Conservation (phyloP, 2,329 filamentous ascomycete species). For the Curvularia verruculosa region DNA sequence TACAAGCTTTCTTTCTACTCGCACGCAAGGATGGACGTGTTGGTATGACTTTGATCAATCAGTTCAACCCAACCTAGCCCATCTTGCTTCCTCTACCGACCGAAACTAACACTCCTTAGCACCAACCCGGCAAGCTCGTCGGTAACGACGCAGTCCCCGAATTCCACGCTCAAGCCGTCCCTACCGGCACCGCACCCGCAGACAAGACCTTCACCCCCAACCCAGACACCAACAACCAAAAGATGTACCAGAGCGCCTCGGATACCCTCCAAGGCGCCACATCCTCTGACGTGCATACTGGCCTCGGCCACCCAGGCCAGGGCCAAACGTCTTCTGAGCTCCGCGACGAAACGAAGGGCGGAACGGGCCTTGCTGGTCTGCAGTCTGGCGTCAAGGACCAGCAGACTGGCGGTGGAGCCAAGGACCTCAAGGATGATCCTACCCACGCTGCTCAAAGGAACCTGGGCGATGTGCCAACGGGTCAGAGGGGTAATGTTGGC, state of each 20-base stretch:
- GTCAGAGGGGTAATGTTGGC: constrained; percentile 41
- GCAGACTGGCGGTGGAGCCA: constrained; percentile 15
- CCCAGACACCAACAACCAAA: constrained; percentile 52
- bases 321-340: constrained; percentile 58
- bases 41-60: background rate
- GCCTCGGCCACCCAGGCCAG: constrained; percentile 59
- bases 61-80: background rate
- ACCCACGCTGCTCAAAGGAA: constrained; percentile 48
- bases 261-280: constrained; percentile 59
- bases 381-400: constrained; percentile 29
- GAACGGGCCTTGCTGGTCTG: constrained; percentile 56
- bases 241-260: constrained; percentile 51
- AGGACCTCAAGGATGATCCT: constrained; percentile 42
- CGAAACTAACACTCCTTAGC: constrained; percentile 54
- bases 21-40: background rate
- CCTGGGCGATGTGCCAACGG: constrained; percentile 45
- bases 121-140: constrained; percentile 66
- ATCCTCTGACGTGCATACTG: constrained; percentile 60
- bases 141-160: constrained; percentile 65
- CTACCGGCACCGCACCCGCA: constrained; percentile 67
- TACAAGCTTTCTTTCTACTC: constrained; percentile 14
- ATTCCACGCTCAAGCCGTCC: constrained; percentile 66
- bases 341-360: constrained; percentile 53
- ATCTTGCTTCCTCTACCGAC: background rate
- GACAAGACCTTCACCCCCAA: constrained; percentile 55